Conservation (phyloP, 768 basidiomycete genomes). For the Chiua virens region DNA sequence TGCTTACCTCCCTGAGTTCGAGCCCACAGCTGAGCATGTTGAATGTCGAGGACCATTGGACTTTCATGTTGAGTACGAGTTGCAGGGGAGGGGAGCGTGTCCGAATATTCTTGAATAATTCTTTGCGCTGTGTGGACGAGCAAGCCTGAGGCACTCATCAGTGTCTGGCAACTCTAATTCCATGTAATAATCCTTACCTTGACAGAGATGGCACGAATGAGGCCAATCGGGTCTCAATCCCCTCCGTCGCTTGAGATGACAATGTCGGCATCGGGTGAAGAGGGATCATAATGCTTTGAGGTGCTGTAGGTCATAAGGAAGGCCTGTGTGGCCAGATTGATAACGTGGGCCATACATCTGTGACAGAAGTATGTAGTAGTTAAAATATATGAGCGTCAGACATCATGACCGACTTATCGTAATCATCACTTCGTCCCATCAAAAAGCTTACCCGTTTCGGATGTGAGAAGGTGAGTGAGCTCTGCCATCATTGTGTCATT, state of each 20-base stretch:
- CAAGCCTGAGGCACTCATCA: neutral
- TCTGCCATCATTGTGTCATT: conserved; percentile 4
- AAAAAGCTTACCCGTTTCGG: neutral
- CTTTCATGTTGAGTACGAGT: conserved; percentile 6
- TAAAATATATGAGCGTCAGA: neutral
- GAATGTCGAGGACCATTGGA: conserved; percentile 7
- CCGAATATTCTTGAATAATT: conserved; percentile 6
- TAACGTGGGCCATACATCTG: conserved; percentile 4
- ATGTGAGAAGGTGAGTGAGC: conserved; percentile 9
- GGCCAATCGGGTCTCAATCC: neutral
- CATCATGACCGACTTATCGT: neutral
- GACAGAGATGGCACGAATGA: conserved; percentile 1
- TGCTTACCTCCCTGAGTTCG: conserved; percentile 2
- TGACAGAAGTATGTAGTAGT: neutral
- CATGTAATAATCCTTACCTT: conserved; percentile 1
- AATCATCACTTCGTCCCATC: neutral
- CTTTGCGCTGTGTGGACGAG: conserved; percentile 1
- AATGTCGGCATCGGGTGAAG: neutral
- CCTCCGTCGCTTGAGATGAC: neutral
- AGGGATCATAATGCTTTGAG: neutral
- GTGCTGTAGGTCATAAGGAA: neutral
- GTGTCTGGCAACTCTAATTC: neutral
- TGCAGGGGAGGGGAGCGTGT: neutral
- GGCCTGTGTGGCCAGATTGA: neutral
- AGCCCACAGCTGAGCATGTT: conserved; percentile 1